Percentiles rank a stretch among this genome's conserved stretches.
phyloP scores from a whole-genome alignment of 1,139 yeast species.

The Saccharomycopsis phalli region DNA sequence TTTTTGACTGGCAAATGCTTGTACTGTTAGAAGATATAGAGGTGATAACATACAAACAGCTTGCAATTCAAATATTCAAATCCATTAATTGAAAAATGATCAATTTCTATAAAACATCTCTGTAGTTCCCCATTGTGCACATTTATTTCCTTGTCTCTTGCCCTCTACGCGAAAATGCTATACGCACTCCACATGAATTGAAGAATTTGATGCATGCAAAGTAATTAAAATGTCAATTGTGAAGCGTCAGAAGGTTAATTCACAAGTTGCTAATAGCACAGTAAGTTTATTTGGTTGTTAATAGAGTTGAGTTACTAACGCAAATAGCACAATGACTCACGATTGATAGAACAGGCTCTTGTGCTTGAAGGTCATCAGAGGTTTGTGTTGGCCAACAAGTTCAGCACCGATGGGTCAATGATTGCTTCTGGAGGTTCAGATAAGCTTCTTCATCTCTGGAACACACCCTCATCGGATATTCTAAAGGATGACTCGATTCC shows the following conservation, averaged over 20 bases:
- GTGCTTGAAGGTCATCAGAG: slow-evolving; percentile 41
- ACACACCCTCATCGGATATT: slow-evolving; percentile 27
- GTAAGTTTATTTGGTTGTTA: not conserved
- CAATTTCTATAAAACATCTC: too few species aligned
- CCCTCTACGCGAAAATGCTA: too few species aligned
- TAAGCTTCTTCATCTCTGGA: slow-evolving; percentile 39
- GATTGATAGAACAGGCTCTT: slow-evolving; percentile 4
- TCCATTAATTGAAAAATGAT: too few species aligned
- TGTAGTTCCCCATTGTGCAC: too few species aligned
- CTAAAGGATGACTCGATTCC: slow-evolving; percentile 12
- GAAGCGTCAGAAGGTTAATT: slow-evolving; percentile 5
- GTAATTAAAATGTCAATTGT: slow-evolving; percentile 5
- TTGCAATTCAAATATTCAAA: too few species aligned
- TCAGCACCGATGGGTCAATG: slow-evolving; percentile 34
- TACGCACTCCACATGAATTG: too few species aligned
- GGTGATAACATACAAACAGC: too few species aligned
- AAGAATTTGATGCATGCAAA: too few species aligned
- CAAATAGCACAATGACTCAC: not conserved
- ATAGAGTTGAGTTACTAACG: not conserved
- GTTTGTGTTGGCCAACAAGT: slow-evolving; percentile 37
- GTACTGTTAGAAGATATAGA: too few species aligned
- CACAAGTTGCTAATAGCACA: not conserved
- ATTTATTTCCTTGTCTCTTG: too few species aligned
- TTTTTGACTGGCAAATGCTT: too few species aligned
- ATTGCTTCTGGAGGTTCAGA: slow-evolving; percentile 51